These are phyloP conservation scores for Nicotiana tabacum DNA, from an alignment of 257 asterid genomes.

Conservation along the genomic window DNA sequence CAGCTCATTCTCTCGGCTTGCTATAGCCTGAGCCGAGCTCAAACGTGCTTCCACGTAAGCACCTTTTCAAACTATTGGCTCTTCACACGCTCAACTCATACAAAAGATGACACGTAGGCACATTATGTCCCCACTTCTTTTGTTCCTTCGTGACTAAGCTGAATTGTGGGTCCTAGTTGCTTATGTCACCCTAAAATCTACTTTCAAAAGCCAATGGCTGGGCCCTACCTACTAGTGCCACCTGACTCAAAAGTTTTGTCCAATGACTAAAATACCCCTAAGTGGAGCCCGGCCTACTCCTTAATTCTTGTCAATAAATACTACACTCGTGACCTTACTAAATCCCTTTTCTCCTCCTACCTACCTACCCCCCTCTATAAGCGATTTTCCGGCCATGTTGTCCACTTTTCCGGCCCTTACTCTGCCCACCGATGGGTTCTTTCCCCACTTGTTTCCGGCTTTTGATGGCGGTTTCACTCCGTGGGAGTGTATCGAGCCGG, in stretches of 20 bases:
- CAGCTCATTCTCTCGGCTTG: constrained; percentile 5
- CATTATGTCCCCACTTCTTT: constrained; percentile 13
- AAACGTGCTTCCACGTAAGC: constrained; percentile 6
- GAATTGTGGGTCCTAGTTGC: constrained; percentile 27
- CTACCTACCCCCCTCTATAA: constrained; percentile 19
- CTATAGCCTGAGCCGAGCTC: neutral
- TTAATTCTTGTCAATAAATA: constrained; percentile 38
- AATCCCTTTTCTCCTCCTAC: constrained; percentile 63
- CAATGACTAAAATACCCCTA: constrained; percentile 38
- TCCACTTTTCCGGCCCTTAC: constrained; percentile 42
- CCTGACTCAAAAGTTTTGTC: constrained; percentile 59
- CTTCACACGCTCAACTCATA: neutral
- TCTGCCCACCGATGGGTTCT: constrained; percentile 25
- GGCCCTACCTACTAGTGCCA: constrained; percentile 47
- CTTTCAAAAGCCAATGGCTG: constrained; percentile 22
- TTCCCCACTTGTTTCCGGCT: constrained; percentile 32
- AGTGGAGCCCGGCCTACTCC: constrained; percentile 23
- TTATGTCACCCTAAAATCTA: constrained; percentile 25
- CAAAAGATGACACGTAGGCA: constrained; percentile 24
- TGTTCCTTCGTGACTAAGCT: constrained; percentile 83
- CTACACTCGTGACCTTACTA: constrained; percentile 34
- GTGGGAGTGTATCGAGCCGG: constrained; percentile 50
- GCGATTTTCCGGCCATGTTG: constrained; percentile 47
- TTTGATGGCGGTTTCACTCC: constrained; percentile 48
- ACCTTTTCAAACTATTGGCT: constrained; percentile 19